Evolutionary conservation across 1,139 yeast species (phyloP).

Genomic region (Lodderomyces pseudojiufengensis): DNA sequence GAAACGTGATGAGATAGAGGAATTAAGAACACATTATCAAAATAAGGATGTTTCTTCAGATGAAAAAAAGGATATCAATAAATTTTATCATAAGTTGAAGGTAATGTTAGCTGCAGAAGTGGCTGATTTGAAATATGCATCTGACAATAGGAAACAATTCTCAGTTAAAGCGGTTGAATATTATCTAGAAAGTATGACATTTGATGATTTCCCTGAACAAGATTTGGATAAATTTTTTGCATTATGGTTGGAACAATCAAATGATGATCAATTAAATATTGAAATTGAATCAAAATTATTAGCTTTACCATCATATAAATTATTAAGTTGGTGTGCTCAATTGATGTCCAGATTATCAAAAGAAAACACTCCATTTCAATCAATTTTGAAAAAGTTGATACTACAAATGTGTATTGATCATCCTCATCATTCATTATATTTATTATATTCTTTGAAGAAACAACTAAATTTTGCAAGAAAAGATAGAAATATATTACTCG

Average conservation of each 20-base stretch:
- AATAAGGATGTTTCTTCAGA: slow-evolving; percentile 34
- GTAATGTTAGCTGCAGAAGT: slow-evolving; percentile 48
- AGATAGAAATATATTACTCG: slow-evolving; percentile 30
- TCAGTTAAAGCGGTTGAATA: slow-evolving; percentile 55
- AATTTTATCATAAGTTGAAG: slow-evolving; percentile 47
- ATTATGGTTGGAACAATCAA: slow-evolving; percentile 72
- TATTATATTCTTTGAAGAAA: slow-evolving; percentile 54
- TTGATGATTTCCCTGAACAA: slow-evolving; percentile 49
- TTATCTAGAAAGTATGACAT: slow-evolving; percentile 52
- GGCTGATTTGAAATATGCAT: slow-evolving; percentile 39
- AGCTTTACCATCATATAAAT: slow-evolving; percentile 52
- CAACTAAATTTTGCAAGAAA: slow-evolving; percentile 35
- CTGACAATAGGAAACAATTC: slow-evolving; percentile 39
- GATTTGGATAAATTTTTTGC: slow-evolving; percentile 77
- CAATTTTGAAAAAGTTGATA: slow-evolving; percentile 47
- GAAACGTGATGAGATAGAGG: slow-evolving; percentile 44
- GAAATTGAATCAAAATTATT: slow-evolving; percentile 29
- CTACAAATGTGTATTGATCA: slow-evolving; percentile 52
- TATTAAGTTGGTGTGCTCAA: slow-evolving; percentile 82
- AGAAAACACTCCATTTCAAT: slow-evolving; percentile 53
- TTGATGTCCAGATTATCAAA: slow-evolving; percentile 65
- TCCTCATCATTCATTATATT: slow-evolving; percentile 76
- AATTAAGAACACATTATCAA: slow-evolving; percentile 43
- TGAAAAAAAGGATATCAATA: slow-evolving; percentile 50
- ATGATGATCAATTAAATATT: slow-evolving; percentile 36